These are phyloP conservation scores for Lodderomyces elongisporus DNA, from an alignment of 1,139 yeast species.

Conservation along the genomic window DNA sequence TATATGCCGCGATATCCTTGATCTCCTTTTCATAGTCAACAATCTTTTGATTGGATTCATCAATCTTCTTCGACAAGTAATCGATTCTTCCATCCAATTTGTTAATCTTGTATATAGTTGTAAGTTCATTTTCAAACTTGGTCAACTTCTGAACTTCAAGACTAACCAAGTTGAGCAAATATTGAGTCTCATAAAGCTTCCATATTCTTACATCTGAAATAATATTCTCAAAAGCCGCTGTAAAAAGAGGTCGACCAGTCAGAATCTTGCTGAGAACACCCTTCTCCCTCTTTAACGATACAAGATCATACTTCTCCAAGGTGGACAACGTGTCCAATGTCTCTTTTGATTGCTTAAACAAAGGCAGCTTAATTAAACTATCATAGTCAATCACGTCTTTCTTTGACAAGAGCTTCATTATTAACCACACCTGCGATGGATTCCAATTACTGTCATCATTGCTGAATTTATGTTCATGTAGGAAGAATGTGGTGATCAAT, in stretches of 20 bases:
- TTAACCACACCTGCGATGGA: constrained; percentile 83
- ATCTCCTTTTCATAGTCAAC: constrained; percentile 30
- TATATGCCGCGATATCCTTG: constrained; percentile 7
- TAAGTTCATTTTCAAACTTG: constrained; percentile 66
- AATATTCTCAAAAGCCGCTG: constrained; percentile 72
- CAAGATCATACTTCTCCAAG: constrained; percentile 74
- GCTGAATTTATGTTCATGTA: constrained; percentile 34
- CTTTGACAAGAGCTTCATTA: constrained; percentile 60
- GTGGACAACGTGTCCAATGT: constrained; percentile 51
- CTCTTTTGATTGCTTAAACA: constrained; percentile 59
- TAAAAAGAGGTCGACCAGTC: constrained; percentile 82
- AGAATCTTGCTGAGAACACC: constrained; percentile 64
- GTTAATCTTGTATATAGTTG: constrained; percentile 36
- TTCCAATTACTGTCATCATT: constrained; percentile 46
- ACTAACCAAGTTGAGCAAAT: constrained; percentile 48
- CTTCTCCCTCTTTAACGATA: constrained; percentile 62
- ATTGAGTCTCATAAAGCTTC: constrained; percentile 61
- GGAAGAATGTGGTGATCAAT: constrained; percentile 78
- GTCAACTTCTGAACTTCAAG: constrained; percentile 62
- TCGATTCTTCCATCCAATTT: constrained; percentile 51
- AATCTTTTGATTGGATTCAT: constrained; percentile 48
- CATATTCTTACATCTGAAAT: constrained; percentile 53
- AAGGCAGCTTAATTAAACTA: constrained; percentile 53
- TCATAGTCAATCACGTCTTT: constrained; percentile 42
- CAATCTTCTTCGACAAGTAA: constrained; percentile 63